Percentiles rank a stretch among this genome's conserved stretches.
These are phyloP conservation scores for Peziza echinospora DNA, from an alignment of 495 filamentous ascomycete species.

Conservation along the genomic window DNA sequence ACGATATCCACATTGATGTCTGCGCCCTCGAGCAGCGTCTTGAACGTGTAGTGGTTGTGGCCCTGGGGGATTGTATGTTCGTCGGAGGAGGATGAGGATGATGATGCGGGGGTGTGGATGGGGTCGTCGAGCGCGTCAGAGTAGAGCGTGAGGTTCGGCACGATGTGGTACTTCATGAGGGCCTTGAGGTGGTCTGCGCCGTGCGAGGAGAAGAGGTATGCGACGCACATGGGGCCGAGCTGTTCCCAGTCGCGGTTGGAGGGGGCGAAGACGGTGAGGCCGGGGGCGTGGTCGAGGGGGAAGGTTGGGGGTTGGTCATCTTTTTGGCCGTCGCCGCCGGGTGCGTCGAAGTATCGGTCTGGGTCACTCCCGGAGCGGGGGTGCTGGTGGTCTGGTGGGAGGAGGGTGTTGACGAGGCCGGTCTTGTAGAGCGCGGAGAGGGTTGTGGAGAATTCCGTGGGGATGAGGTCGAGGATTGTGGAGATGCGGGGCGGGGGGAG, in stretches of 20 bases:
- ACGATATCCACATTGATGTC: constrained; percentile 43
- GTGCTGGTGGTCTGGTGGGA: constrained; percentile 1
- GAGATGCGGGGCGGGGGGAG: constrained; percentile 44
- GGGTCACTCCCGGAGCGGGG: too few relatives aligned
- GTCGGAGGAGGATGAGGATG: too few relatives aligned
- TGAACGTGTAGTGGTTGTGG: constrained; percentile 37
- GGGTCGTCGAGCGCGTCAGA: constrained; percentile 49
- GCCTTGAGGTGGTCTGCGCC: constrained; percentile 51
- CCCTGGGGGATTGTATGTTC: constrained; percentile 7
- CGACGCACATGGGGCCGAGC: constrained; percentile 46
- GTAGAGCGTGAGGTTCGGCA: constrained; percentile 54
- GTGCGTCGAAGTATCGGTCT: too few relatives aligned
- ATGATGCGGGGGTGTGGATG: neutral
- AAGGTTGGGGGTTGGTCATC: neutral
- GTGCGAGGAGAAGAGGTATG: constrained; percentile 51
- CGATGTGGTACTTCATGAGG: constrained; percentile 57
- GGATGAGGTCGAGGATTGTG: constrained; percentile 42
- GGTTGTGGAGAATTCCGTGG: constrained; percentile 54
- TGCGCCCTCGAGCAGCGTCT: constrained; percentile 39
- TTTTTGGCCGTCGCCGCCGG: too few relatives aligned
- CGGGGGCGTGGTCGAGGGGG: constrained; percentile 29
- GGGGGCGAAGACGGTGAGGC: constrained; percentile 53
- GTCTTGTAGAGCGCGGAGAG: constrained; percentile 48
- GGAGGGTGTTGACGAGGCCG: constrained; percentile 30
- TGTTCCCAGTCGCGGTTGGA: constrained; percentile 52